Evolutionary conservation across 306 rosid genomes (phyloP), one percentile per base, ranked within the genome.

Genomic region (Rubus parviflorus): DNA sequence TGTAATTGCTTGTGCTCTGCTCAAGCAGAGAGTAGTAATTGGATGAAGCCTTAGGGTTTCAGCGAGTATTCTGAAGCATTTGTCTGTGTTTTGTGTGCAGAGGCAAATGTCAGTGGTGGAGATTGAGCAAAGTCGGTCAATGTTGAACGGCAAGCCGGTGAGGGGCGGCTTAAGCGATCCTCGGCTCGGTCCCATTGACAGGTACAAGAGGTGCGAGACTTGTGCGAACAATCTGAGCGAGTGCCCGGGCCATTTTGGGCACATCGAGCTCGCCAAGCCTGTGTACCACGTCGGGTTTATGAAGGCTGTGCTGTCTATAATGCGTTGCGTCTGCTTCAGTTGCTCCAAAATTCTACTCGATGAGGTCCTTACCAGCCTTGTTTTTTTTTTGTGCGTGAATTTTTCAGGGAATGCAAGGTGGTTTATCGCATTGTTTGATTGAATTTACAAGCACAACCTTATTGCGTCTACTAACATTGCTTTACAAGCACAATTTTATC

Each of bases 181-280:
- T 19, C 88, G 97, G 66, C 97, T 95, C 3, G 99, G 99, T 25
- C 91, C 99, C 4, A 92, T 92, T 86, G 96, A 95, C 72, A 74
- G 96, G 46, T 88, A 89, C 81, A 67, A 89, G 89, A 92, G 87
- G 79, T 95, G 99, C 16, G 99, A 92, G 54, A 95, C 99, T 47
- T 92, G 99, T 49, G 93, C 96, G 0, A 96, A 92, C 0, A 89
- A 82, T 58, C 89, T 95, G 99, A 97, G 97, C 0, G 99, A 95
- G 86, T 95, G 99, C 17, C 99, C 97, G 0, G 99, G 99, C 7
- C 99, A 95, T 62, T 95, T 95, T 65, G 99, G 99, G 17, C 95
- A 92, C 78, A 89, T 95, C 47, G 99, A 95, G 90, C 98, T 95
- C 8, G 99, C 98, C 0, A 95, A 95, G 53, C 99, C 99, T 0